Base-by-base conservation (phyloP, 1,284 basidiomycete species). In the Blastosporella zonata region DNA sequence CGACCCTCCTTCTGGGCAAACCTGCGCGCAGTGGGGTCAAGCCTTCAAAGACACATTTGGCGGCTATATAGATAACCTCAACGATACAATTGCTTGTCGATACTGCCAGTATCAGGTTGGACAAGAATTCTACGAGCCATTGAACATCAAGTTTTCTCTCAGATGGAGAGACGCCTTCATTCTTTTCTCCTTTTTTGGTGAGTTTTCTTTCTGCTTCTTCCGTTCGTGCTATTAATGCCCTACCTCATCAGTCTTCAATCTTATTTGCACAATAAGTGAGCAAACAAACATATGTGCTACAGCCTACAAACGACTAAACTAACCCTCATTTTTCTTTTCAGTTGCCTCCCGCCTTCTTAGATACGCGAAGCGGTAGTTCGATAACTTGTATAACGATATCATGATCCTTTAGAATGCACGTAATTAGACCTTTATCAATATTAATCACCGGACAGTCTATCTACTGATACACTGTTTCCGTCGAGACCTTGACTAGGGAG, bases 11-110 rank as follows among this genome's bases (percentile, higher is more conserved):
- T 55, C 72, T 0, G 86, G 84, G 5, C 81, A 93, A 64, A 91
- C 85, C 0, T 96, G 93, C 61, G 58, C 56, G 3, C 55, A 78
- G 2, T 96, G 85, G 81, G 90, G 85, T 0, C 69, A 73, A 25
- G 74, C 78, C 34, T 93, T 91, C 61, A 80, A 86, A 6, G 57
- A 60, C 2, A 68, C 67, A 2, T 77, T 79, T 56, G 84, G 83
- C 2, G 94, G 91, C 0, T 97, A 97, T 68, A 66, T 97, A 33
- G 75, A 87, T 55, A 88, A 95, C 65, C 77, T 79, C 0, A 68
- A 73, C 43, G 87, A 75, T 6, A 86, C 80, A 0, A 46, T 62
- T 1, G 60, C 59, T 5, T 93, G 91, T 65, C 74, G 75, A n/a
- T 92, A 91, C 62, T 93, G 89, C 61, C 78, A 83, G 58, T 90